These are phyloP conservation scores for Stylonectria norvegica DNA, from an alignment of 2,329 filamentous ascomycete species.

Conservation along the genomic window DNA sequence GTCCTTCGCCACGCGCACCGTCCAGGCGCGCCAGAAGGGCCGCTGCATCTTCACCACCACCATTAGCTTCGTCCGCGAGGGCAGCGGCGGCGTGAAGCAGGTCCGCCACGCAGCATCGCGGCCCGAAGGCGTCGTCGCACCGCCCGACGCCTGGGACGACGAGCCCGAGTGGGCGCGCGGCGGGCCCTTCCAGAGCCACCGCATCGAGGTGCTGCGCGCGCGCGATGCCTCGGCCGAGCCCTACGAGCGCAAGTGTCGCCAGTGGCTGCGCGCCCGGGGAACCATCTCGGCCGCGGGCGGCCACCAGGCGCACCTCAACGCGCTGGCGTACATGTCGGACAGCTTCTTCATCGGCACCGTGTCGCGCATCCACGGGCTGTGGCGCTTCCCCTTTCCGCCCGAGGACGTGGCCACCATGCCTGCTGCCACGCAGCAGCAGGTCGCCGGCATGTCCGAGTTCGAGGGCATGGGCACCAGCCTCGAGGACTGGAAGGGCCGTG, in stretches of 20 bases:
- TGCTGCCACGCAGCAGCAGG: conserved; percentile 35
- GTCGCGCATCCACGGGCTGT: conserved; percentile 73
- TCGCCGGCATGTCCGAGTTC: conserved; percentile 39
- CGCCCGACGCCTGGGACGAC: conserved; percentile 38
- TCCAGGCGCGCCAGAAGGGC: conserved; percentile 89
- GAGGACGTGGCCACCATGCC: conserved; percentile 52
- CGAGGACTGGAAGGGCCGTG: conserved; percentile 49
- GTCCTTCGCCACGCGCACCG: conserved; percentile 86
- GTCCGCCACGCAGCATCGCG: conserved; percentile 65
- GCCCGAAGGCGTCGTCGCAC: conserved; percentile 43
- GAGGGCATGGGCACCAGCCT: conserved; percentile 39
- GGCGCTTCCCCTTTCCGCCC: conserved; percentile 61
- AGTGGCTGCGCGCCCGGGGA: conserved; percentile 74
- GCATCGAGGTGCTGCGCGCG: conserved; percentile 37
- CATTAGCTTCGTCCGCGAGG: conserved; percentile 76
- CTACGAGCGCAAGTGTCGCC: conserved; percentile 64
- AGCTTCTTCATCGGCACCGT: conserved; percentile 92
- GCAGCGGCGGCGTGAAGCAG: conserved; percentile 47
- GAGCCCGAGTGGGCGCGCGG: conserved; percentile 50
- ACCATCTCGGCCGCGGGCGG: conserved; percentile 70
- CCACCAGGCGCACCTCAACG: conserved; percentile 76
- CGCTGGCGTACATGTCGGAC: conserved; percentile 90
- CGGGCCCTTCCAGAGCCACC: conserved; percentile 47
- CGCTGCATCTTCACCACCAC: conserved; percentile 94
- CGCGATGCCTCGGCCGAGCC: conserved; percentile 47